Evolutionary conservation across 2,329 filamentous ascomycete species (phyloP).

Genomic region (Fusarium nematophilum): DNA sequence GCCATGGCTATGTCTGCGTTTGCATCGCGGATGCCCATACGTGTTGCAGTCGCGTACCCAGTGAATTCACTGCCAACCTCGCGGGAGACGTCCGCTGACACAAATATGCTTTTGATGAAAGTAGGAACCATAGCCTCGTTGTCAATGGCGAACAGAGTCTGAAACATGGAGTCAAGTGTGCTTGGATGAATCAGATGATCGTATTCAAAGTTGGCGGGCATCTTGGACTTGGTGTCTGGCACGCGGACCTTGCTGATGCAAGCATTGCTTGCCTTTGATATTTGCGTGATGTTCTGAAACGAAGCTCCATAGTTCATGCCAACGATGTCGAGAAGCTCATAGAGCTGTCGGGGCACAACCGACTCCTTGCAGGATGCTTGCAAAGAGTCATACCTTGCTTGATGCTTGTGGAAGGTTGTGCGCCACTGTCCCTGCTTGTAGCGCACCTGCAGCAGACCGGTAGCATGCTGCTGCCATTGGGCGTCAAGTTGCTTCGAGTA

Average conservation of each 20-base stretch:
- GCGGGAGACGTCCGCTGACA: constrained; percentile 54
- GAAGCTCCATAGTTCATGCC: constrained; percentile 63
- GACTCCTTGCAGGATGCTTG: constrained; percentile 46
- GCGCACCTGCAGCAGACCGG: constrained; percentile 47
- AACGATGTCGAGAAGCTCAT: constrained; percentile 61
- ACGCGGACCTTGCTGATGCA: constrained; percentile 55
- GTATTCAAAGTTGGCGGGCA: constrained; percentile 66
- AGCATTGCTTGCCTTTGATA: constrained; percentile 46
- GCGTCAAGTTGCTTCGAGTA: constrained; percentile 57
- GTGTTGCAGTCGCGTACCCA: constrained; percentile 55
- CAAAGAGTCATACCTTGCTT: constrained; percentile 38
- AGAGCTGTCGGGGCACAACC: constrained; percentile 58
- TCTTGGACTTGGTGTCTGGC: constrained; percentile 62
- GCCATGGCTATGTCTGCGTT: constrained; percentile 58
- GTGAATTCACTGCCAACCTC: constrained; percentile 50
- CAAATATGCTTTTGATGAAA: constrained; percentile 57
- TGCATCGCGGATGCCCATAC: constrained; percentile 52
- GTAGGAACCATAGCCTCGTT: constrained; percentile 62
- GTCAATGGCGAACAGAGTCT: constrained; percentile 60
- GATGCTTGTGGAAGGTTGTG: constrained; percentile 33
- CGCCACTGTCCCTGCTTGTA: constrained; percentile 37
- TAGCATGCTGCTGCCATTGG: constrained; percentile 58
- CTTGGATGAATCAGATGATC: constrained; percentile 67
- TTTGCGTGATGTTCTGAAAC: constrained; percentile 60
- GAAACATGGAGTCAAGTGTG: constrained; percentile 67